phyloP scores from a whole-genome alignment of 78 protist species.

The Cavenderia fasciculata region DNA sequence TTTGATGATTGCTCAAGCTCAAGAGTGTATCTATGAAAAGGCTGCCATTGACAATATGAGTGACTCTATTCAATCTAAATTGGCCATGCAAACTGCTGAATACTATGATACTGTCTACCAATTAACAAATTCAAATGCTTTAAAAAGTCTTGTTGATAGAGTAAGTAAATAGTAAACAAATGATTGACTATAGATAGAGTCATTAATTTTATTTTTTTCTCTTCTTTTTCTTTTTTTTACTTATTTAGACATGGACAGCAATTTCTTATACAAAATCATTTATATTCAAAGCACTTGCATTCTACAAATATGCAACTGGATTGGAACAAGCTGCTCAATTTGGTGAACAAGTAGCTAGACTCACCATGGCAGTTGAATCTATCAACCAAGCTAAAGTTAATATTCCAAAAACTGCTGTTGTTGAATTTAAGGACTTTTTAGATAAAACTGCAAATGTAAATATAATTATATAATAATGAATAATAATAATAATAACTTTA shows the following conservation, averaged over 20 bases:
- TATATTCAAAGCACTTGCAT: conserved; percentile 32
- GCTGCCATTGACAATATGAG: conserved; percentile 58
- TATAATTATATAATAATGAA: background rate
- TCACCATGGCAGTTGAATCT: conserved; percentile 8
- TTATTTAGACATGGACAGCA: conserved; percentile 13
- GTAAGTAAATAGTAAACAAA: background rate
- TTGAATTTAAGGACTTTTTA: conserved; percentile 28
- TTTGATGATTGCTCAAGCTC: conserved; percentile 76
- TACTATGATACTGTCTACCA: conserved; percentile 35
- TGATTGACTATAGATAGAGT: background rate
- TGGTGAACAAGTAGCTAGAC: conserved; percentile 70
- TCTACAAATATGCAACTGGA: conserved; percentile 6
- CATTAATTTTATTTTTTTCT: background rate
- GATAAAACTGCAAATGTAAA: conserved; percentile 1
- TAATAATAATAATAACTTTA: background rate
- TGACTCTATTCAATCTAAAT: conserved; percentile 64
- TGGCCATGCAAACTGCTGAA: conserved; percentile 67
- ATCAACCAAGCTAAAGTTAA: conserved; percentile 16
- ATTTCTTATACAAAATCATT: background rate
- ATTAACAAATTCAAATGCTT: conserved; percentile 9
- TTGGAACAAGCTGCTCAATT: conserved; percentile 11
- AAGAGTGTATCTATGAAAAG: conserved; percentile 82
- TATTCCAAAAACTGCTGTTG: background rate
- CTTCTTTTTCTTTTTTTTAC: background rate
- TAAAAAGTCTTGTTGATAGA: conserved; percentile 41